phyloP scores from a whole-genome alignment of 2,329 filamentous ascomycete genomes.

The Fusarium palustre region DNA sequence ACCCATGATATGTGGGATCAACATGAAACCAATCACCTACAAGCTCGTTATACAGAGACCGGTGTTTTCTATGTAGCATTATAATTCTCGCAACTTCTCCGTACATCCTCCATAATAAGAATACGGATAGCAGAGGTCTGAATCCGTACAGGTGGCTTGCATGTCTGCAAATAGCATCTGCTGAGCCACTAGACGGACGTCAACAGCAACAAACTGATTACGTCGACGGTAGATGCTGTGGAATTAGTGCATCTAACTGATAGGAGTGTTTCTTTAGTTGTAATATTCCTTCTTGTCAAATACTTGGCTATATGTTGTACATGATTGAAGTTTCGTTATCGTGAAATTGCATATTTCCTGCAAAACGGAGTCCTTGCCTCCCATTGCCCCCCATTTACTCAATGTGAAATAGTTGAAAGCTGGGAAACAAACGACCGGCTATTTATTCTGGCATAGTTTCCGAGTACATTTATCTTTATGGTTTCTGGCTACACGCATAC shows the following conservation, averaged over 20 bases:
- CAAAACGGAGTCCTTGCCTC: background rate
- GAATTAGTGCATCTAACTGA: background rate
- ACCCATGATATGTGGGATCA: background rate
- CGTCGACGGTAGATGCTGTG: slow-evolving; percentile 13
- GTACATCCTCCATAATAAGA: background rate
- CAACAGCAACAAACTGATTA: slow-evolving; percentile 32
- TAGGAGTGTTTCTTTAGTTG: background rate
- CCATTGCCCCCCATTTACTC: background rate
- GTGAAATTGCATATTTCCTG: background rate
- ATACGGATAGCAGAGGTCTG: background rate
- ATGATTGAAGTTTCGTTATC: background rate
- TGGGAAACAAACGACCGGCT: too few species aligned
- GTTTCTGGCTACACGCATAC: too few species aligned
- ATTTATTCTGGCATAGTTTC: background rate
- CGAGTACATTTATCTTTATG: background rate
- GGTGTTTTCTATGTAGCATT: background rate
- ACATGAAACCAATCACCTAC: slow-evolving; percentile 27
- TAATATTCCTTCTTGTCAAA: background rate
- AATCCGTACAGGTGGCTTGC: slow-evolving; percentile 13
- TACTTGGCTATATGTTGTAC: background rate
- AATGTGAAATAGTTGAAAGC: too few species aligned
- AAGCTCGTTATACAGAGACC: background rate
- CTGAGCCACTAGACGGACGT: slow-evolving; percentile 44
- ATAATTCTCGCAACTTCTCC: background rate
- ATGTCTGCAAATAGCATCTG: slow-evolving; percentile 10